Evolutionary conservation across 2,329 filamentous ascomycete species (phyloP), one percentile per base, ranked within the genome.

Genomic region (Ampelomyces quisqualis): DNA sequence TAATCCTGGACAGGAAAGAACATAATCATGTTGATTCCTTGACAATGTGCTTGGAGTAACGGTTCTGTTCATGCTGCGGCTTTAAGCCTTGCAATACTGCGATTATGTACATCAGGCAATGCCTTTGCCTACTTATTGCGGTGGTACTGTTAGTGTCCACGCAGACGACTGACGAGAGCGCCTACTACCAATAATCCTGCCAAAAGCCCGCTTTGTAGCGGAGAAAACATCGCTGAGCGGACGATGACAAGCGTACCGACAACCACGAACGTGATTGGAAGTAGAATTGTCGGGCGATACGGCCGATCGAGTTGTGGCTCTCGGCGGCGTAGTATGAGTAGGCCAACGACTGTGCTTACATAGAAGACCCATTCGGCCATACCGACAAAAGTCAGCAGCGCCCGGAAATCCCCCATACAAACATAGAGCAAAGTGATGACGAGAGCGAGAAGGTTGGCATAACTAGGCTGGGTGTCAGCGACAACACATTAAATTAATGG

Each of bases 231-330:
- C 0, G 80, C 79, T 0, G 80, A 80, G 9, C 81, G 66, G 1
- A 78, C 55, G 0, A 84, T 78, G 0, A 84, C 78, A 17, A 83
- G 77, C 0, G 77, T 78, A 43, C 80, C 82, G 1, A 83, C 79
- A 0, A 79, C 30, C 0, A 76, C 70, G 47, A 84, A 84, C 0
- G 75, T 55, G 0, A 73, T 36, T 0, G 80, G 80, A 7, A 81
- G 68, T 2, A 75, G 17, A 0, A 81, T 53, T 10, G 68, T 62
- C 0, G 80, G 76, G 57, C 76, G 77, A 53, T 83, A 84, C 0
- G 81, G 80, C 8, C 81, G 64, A 0, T 68, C 51, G 2, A 84
- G 67, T 0, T 66, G 59, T 0, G 80, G 81, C 56, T 84, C 79
- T 1, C 77, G 73, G 40, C 73, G 73, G 9, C 81, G 74, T 29